Conservation (phyloP, 192 early-diverging fungal species). For the Paraglomus occultum region DNA sequence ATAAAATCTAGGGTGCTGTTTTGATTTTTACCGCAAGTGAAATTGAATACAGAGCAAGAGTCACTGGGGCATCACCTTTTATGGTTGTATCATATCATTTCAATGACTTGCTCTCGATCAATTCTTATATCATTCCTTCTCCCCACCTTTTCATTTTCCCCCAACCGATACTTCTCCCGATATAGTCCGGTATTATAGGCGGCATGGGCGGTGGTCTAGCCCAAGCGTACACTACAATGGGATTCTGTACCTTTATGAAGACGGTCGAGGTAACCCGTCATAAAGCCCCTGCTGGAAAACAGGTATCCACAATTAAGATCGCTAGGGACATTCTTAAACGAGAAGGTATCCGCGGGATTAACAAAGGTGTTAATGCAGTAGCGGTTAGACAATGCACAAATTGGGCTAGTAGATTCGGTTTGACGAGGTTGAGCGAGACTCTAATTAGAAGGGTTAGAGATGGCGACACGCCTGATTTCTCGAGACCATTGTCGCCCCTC, state of each 20-base stretch:
- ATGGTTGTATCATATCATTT: slow-evolving; percentile 29
- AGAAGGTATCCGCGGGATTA: slow-evolving; percentile 95
- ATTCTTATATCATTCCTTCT: slow-evolving; percentile 1
- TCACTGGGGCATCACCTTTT: slow-evolving; percentile 55
- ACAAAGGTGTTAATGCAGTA: slow-evolving; percentile 99
- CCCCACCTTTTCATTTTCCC: background rate
- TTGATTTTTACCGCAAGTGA: slow-evolving; percentile 63
- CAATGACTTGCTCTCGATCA: slow-evolving; percentile 15
- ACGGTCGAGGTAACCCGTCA: slow-evolving; percentile 98
- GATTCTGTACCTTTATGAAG: slow-evolving; percentile 99
- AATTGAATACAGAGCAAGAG: slow-evolving; percentile 52
- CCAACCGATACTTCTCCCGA: background rate
- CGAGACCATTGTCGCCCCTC: slow-evolving; percentile 41
- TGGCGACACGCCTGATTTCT: slow-evolving; percentile 37
- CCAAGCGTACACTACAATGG: slow-evolving; percentile 99
- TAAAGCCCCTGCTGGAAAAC: slow-evolving; percentile 63
- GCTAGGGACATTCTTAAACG: slow-evolving; percentile 86
- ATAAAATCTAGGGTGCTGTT: slow-evolving; percentile 45
- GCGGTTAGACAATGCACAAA: slow-evolving; percentile 96
- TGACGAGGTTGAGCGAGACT: slow-evolving; percentile 74
- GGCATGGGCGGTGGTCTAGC: slow-evolving; percentile 94
- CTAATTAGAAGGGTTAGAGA: slow-evolving; percentile 57
- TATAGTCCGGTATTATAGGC: slow-evolving; percentile 80
- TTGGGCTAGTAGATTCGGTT: slow-evolving; percentile 97
- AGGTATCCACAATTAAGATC: slow-evolving; percentile 75